Base-by-base conservation (phyloP, 257 asterid genomes). In the Striga asiatica region DNA sequence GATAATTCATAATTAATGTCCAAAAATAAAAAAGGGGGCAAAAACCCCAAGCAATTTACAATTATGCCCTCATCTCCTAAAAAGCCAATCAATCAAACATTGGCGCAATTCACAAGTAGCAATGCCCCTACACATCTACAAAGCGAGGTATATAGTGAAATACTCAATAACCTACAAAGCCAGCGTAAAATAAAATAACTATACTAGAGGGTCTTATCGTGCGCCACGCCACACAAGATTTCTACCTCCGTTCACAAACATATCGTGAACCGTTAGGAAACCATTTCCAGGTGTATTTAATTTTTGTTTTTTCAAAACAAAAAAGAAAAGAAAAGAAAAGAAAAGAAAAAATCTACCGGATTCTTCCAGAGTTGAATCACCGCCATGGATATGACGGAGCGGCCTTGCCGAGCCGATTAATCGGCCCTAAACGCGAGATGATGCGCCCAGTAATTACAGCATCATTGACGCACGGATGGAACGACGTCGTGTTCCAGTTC, bases 391-490 rank as follows among this genome's bases (percentile, higher is more conserved):
- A 29, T 64, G 65, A 75, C 2, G 31, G 13, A 47, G 19, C 23
- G 53, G 61, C 39, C 45, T 78, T 56, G n/a, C 13, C 46, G 13
- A 81, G 89, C 73, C 79, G 73, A 0, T 49, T 37, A 31, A 89
- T 70, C 70, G 95, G 95, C 31, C 88, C 91, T 20, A 58, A 66
- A 57, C 58, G 68, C 27, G 73, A 19, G 41, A 54, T 17, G 62
- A 77, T 66, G 67, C 50, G 21, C 21, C 1, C 6, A 22, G 60
- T 28, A 32, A 84, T 17, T 11, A 75, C 75, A 61, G 69, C 66
- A 66, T 89, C 96, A 53, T 84, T 81, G 2, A 63, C 78, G 60
- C 98, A 89, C 22, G 42, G 87, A 57, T 89, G 98, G 23, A 89
- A 89, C 67, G 73, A 52, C 60, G 77, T 2, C 60, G 69, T 34